Evolutionary conservation across 768 basidiomycete genomes (phyloP).

Genomic region (Lactarius sanguifluus): DNA sequence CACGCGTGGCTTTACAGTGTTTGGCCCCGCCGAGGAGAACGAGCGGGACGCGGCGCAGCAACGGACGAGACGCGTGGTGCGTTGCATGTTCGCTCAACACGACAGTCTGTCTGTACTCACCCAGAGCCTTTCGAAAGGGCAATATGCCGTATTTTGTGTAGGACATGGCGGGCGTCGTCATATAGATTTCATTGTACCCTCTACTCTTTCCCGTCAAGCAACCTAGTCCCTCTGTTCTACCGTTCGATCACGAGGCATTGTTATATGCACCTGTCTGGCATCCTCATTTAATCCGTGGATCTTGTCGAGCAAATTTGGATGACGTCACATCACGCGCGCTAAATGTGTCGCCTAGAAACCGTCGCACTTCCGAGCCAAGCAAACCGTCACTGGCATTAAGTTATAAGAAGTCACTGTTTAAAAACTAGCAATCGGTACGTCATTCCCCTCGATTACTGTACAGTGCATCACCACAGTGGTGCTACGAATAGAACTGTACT

Average conservation of each 20-base stretch:
- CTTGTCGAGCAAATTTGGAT: neutral
- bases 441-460: too few relatives aligned
- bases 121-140: conserved; percentile 37
- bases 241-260: neutral
- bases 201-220: neutral
- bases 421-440: too few relatives aligned
- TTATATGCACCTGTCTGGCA: neutral
- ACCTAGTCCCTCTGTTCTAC: neutral
- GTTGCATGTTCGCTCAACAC: conserved; percentile 33
- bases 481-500: too few relatives aligned
- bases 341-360: too few relatives aligned
- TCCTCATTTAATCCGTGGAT: neutral
- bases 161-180: conserved; percentile 14
- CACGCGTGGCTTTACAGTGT: conserved; percentile 72
- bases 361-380: too few relatives aligned
- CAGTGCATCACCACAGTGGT: too few relatives aligned
- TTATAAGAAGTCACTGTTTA: too few relatives aligned
- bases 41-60: conserved; percentile 80
- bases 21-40: conserved; percentile 87
- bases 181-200: conserved; percentile 6
- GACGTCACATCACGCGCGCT: neutral
- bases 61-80: conserved; percentile 64
- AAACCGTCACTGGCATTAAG: too few relatives aligned
- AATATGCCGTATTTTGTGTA: conserved; percentile 58
- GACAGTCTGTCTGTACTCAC: neutral